Conservation (phyloP, 495 filamentous ascomycete genomes). For the Podospora pseudopauciseta region DNA sequence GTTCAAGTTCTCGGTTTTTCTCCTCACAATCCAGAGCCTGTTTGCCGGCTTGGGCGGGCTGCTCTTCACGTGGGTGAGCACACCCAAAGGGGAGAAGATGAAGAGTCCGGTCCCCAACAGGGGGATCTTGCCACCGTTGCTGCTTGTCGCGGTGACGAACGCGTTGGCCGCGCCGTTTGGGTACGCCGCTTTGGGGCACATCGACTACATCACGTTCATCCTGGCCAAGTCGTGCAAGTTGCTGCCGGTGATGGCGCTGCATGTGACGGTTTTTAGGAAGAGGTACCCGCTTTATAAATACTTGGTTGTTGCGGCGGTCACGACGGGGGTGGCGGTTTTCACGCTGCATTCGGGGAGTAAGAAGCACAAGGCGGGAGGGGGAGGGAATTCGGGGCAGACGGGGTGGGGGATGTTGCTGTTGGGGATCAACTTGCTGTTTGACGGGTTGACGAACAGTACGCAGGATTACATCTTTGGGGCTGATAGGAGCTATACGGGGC, state of each 20-base stretch:
- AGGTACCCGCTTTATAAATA: constrained; percentile 96
- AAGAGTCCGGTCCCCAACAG: constrained; percentile 72
- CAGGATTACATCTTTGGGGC: constrained; percentile 90
- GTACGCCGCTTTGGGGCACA: constrained; percentile 87
- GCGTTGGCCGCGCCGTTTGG: constrained; percentile 91
- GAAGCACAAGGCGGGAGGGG: constrained; percentile 43
- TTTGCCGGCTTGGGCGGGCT: constrained; percentile 81
- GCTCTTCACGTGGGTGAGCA: constrained; percentile 70
- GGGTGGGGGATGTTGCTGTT: constrained; percentile 80
- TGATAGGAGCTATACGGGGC: constrained; percentile 75
- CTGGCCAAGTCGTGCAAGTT: constrained; percentile 98
- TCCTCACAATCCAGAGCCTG: constrained; percentile 92
- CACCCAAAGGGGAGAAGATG: constrained; percentile 45
- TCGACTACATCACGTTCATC: constrained; percentile 98
- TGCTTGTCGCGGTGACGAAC: constrained; percentile 81
- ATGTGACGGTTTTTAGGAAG: constrained; percentile 87
- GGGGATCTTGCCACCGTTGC: constrained; percentile 69
- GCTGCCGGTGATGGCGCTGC: constrained; percentile 94
- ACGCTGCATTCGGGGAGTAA: constrained; percentile 75
- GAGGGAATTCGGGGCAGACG: constrained; percentile 36
- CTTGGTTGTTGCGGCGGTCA: constrained; percentile 83
- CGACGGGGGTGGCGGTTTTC: constrained; percentile 89
- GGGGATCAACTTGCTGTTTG: constrained; percentile 88
- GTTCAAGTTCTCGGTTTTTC: constrained; percentile 89
- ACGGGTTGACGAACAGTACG: constrained; percentile 92